These are phyloP conservation scores for Aspergillus ochraceoroseus DNA, from an alignment of 2,329 filamentous ascomycete species.

Conservation along the genomic window DNA sequence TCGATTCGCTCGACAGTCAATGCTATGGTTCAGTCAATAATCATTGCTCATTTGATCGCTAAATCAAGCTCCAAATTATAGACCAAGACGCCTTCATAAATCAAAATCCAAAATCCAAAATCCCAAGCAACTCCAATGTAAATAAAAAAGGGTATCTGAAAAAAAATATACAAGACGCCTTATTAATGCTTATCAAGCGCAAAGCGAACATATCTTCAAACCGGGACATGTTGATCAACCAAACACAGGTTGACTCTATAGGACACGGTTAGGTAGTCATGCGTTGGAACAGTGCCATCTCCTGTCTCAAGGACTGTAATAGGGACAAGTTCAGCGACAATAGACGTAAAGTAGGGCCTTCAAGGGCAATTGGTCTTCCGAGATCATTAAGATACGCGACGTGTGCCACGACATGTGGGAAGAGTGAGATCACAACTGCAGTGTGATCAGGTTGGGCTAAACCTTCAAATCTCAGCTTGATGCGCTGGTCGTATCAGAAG, in stretches of 20 bases:
- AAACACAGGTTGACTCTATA: too few species aligned
- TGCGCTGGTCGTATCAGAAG: slow-evolving; percentile 26
- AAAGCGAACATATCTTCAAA: not conserved
- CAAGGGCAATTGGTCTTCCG: too few species aligned
- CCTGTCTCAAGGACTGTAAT: too few species aligned
- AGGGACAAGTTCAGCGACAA: too few species aligned
- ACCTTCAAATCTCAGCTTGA: slow-evolving; percentile 6
- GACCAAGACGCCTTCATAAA: slow-evolving; percentile 2
- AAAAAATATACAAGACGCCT: slow-evolving; percentile 13
- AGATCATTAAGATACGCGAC: not conserved
- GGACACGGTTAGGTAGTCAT: too few species aligned
- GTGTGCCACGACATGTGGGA: not conserved
- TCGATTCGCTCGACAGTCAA: slow-evolving; percentile 9
- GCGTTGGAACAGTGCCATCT: too few species aligned
- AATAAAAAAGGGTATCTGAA: slow-evolving; percentile 15
- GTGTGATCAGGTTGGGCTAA: slow-evolving; percentile 9
- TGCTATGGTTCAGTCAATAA: slow-evolving; percentile 15
- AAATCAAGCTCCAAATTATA: slow-evolving; percentile 11
- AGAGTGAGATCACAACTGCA: slow-evolving; percentile 10
- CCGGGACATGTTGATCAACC: not conserved
- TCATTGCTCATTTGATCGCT: slow-evolving; percentile 14
- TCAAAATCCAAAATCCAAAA: slow-evolving; percentile 6
- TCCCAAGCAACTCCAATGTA: slow-evolving; percentile 2
- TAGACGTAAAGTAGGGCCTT: too few species aligned
- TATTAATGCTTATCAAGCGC: slow-evolving; percentile 2